phyloP scores from a whole-genome alignment of 805 yeast genomes.

The Metschnikowia amazonensis region DNA sequence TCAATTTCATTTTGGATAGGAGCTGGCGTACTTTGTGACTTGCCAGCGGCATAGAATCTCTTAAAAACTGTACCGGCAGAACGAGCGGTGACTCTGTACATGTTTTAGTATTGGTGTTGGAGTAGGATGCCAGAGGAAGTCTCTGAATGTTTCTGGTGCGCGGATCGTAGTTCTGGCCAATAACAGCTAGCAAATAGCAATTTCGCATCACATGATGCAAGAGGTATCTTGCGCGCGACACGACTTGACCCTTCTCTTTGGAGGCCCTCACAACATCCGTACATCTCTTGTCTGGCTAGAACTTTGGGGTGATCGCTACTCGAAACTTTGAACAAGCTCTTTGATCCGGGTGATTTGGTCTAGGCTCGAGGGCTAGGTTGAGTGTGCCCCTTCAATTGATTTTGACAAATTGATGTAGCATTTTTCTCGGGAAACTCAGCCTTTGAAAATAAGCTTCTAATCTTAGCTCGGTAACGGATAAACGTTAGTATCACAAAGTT shows the following conservation, averaged over 20 bases:
- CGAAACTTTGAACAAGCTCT: background rate
- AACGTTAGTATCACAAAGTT: no score
- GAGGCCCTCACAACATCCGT: background rate
- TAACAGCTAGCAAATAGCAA: slow-evolving; percentile 6
- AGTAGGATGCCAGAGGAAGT: background rate
- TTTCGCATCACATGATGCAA: background rate
- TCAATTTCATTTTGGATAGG: slow-evolving; percentile 30
- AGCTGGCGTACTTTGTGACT: slow-evolving; percentile 16
- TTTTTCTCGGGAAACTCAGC: background rate
- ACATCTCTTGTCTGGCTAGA: background rate
- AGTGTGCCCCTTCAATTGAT: background rate
- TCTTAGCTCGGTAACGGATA: no score
- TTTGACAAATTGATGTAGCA: background rate
- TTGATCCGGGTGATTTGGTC: background rate
- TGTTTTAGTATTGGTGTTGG: slow-evolving; percentile 3
- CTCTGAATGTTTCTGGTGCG: slow-evolving; percentile 1
- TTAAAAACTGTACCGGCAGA: slow-evolving; percentile 14
- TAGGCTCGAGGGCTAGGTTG: background rate
- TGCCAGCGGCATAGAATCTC: slow-evolving; percentile 17
- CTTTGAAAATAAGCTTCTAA: background rate
- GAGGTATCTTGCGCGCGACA: background rate
- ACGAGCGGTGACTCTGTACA: slow-evolving; percentile 19
- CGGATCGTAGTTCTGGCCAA: slow-evolving; percentile 8
- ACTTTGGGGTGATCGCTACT: background rate
- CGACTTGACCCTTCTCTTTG: background rate